Base-by-base conservation (phyloP, 1,284 basidiomycete genomes). In the Pseudozyma sp. region DNA sequence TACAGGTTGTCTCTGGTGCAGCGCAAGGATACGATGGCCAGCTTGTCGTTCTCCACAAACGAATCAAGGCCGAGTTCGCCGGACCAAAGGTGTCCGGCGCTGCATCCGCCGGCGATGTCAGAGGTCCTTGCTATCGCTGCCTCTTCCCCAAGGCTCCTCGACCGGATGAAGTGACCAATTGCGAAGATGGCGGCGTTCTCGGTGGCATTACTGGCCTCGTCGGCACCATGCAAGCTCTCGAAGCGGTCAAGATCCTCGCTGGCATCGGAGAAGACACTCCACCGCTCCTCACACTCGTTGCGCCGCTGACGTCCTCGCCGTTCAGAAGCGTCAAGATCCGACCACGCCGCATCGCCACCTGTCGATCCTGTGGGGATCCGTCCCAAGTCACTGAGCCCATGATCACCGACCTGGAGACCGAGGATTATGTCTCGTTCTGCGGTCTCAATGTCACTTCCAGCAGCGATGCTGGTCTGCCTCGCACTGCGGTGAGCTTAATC, bases 21-120 rank as follows among this genome's bases (percentile, higher is more conserved):
- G 96, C 96, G 0, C 93, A 98, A 78, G 90, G 92, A 53, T 91
- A 90, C 63, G 93, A 97, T 60, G 97, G 97, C 0, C 95, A 98
- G 83, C 89, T 98, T 47, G 73, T 82, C 5, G 81, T 83, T 5
- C 65, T 83, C 25, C 77, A 82, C 50, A 79, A 78, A 48, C 52
- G 74, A 2, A 60, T 77, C 40, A 53, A 52, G 45, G 36, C 60
- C 5, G 56, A 65, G 14, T 72, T 72, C 39, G 74, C 65, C 1
- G 58, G 49, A 7, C 55, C 63, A 2, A 67, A 58, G 12, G 60
- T 51, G 6, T 38, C 58, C 12, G 16, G 34, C 1, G 36, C 36
- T 10, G 34, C 52, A n/a, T 14, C 47, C 1, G 49, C 13, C 2
- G 48, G 49, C 7, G 18, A 31, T 12, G 47, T 40, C 5, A 85